These are phyloP conservation scores for Fusarium marasasianum DNA, from an alignment of 2,329 filamentous ascomycete species.

Conservation along the genomic window DNA sequence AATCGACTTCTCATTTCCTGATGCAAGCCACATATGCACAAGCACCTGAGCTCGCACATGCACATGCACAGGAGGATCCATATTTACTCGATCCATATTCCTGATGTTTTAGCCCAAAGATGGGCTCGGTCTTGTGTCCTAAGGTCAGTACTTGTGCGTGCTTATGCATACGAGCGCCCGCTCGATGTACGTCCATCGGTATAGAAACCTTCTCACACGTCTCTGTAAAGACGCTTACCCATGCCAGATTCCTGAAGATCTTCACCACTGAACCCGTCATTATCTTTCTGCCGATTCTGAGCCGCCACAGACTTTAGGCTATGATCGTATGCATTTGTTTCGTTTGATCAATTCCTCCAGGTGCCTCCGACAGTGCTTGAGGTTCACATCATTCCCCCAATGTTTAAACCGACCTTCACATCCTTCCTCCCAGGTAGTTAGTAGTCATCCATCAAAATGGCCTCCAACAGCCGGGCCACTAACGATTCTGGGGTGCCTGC, in stretches of 20 bases:
- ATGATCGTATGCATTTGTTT: neutral
- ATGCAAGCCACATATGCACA: conserved; percentile 42
- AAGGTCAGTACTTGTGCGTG: conserved; percentile 16
- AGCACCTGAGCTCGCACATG: conserved; percentile 22
- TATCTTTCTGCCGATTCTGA: conserved; percentile 11
- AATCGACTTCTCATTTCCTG: conserved; percentile 41
- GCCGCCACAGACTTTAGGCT: neutral
- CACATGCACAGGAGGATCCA: conserved; percentile 19
- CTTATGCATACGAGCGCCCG: conserved; percentile 23
- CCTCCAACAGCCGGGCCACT: conserved; percentile 25
- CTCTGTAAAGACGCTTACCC: conserved; percentile 10
- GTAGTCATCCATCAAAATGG: neutral
- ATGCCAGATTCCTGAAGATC: conserved; percentile 19
- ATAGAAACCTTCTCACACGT: neutral
- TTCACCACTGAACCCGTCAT: conserved; percentile 24
- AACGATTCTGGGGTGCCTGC: conserved; percentile 22
- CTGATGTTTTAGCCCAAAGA: conserved; percentile 13
- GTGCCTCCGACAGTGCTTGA: neutral
- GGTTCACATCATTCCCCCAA: neutral
- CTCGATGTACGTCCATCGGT: conserved; percentile 5
- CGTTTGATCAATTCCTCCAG: conserved; percentile 21
- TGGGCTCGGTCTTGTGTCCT: conserved; percentile 14
- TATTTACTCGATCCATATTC: conserved; percentile 2
- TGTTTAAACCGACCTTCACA: conserved; percentile 4
- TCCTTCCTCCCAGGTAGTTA: neutral